Conservation (phyloP, 2,329 filamentous ascomycete species). For the Pseudopyrenochaeta lycopersici region DNA sequence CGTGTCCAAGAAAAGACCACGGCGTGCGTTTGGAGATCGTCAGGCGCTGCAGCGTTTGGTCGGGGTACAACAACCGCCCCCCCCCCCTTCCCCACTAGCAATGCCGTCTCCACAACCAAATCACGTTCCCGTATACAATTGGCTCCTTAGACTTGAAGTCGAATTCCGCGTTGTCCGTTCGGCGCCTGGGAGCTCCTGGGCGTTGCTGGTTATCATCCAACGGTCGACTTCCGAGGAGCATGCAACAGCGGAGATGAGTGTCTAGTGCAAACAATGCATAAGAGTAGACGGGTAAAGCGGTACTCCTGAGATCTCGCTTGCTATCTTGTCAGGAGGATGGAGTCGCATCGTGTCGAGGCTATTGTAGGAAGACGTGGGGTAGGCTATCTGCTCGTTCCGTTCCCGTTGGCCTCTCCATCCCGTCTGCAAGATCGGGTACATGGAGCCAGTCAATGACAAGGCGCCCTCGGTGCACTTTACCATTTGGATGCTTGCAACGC, state of each 20-base stretch:
- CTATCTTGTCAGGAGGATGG: no score
- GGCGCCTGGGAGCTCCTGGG: conserved; percentile 1
- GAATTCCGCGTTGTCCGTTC: conserved; percentile 9
- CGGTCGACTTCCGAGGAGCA: not conserved
- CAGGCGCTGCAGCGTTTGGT: not conserved
- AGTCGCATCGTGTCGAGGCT: not conserved
- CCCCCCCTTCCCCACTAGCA: conserved; percentile 3
- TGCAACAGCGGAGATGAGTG: conserved; percentile 13
- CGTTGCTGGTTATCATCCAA: conserved; percentile 1
- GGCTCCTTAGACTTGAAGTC: conserved; percentile 4
- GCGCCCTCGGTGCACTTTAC: not conserved
- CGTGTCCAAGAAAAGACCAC: not conserved
- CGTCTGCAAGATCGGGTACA: not conserved
- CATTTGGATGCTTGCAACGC: not conserved
- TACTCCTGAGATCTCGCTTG: not conserved
- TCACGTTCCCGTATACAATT: conserved; percentile 14
- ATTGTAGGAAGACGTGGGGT: not conserved
- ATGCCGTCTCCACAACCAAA: not conserved
- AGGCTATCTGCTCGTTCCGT: not conserved
- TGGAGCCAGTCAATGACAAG: not conserved
- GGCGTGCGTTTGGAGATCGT: not conserved
- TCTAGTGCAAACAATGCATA: conserved; percentile 5
- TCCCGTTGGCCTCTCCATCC: not conserved
- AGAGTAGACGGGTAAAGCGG: not conserved
- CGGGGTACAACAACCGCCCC: conserved; percentile 1